A percentile compares a stretch with the other conserved stretches of the same genome.
phyloP scores from a whole-genome alignment of 2,329 filamentous ascomycete genomes.

The Aspergillus ruber region DNA sequence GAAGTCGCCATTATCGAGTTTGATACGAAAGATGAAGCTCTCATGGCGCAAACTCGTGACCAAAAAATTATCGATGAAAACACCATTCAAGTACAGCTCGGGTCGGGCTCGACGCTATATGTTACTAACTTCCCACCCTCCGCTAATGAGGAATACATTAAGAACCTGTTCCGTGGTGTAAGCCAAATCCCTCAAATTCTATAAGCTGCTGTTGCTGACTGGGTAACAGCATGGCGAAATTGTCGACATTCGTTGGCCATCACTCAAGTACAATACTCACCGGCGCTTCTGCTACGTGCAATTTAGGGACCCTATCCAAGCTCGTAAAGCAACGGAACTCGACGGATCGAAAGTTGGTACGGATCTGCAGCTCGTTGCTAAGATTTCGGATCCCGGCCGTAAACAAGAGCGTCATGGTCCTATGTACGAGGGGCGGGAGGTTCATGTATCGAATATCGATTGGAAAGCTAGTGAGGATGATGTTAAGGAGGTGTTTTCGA shows the following conservation, averaged over 20 bases:
- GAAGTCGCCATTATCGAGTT: slow-evolving; percentile 80
- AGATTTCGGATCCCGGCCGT: slow-evolving; percentile 74
- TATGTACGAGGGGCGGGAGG: slow-evolving; percentile 77
- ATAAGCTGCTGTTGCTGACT: slow-evolving; percentile 6
- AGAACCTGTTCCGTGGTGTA: slow-evolving; percentile 52
- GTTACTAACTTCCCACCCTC: slow-evolving; percentile 77
- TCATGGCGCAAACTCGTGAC: slow-evolving; percentile 73
- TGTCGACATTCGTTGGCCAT: slow-evolving; percentile 80
- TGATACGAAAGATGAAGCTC: slow-evolving; percentile 68
- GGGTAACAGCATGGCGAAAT: slow-evolving; percentile 63
- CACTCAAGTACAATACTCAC: slow-evolving; percentile 78
- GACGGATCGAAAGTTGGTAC: slow-evolving; percentile 65
- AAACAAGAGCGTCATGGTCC: slow-evolving; percentile 76
- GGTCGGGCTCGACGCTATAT: slow-evolving; percentile 74
- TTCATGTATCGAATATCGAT: slow-evolving; percentile 69
- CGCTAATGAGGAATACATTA: slow-evolving; percentile 45
- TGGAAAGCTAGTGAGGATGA: slow-evolving; percentile 59
- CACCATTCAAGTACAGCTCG: slow-evolving; percentile 67
- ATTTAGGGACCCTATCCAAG: slow-evolving; percentile 65
- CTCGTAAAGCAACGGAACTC: slow-evolving; percentile 64
- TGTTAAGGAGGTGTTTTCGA: slow-evolving; percentile 62
- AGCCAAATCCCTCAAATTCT: slow-evolving; percentile 9
- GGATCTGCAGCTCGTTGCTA: slow-evolving; percentile 63
- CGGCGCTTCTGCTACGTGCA: slow-evolving; percentile 94
- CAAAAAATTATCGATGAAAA: slow-evolving; percentile 70